Evolutionary conservation across 805 yeast genomes (phyloP), one percentile per base, ranked within the genome.

Genomic region (Wickerhamomyces xylosicus): DNA sequence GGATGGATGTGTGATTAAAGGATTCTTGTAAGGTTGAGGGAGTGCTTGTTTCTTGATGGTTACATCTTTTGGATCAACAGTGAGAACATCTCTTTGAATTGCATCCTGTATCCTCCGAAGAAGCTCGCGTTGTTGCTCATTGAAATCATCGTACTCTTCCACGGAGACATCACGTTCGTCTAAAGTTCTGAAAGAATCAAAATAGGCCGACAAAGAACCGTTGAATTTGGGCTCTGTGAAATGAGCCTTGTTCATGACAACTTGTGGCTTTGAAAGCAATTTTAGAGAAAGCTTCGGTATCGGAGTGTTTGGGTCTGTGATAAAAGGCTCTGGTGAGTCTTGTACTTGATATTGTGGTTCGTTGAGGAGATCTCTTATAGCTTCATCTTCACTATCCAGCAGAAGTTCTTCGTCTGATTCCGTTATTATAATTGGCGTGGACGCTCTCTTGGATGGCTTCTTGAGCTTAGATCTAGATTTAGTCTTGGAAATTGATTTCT

Each of bases 171-270:
- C 86, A 11, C 29, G n/a, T 40, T 79, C 89, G 27, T 77, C 77
- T 14, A 82, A 57, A 0, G 73, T 62, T 40, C 64, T 69, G 56
- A 67, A 84, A 0, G 85, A 75, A n/a, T 59, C 45, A 25, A 84
- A 58, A 44, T 69, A 73, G 1, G 56, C 62, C 6, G 58, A 61
- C 32, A 82, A 46, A 17, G 58, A 56, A 5, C 54, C 45, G 6
- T 14, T 14, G 19, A 56, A 73, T 37, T 64, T 51, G 1, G 83
- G 79, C 6, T 56, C 50, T 0, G 71, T 57, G 5, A 69, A 63
- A 57, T 78, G 83, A 19, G 63, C 59, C 7, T 89, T 87, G 48
- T 80, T 79, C 0, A 82, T 69, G 5, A 79, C 63, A 4, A 67
- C 56, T 34, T 71, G 77, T 19, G 62, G 59, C 8, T 74, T 74